A percentile compares a stretch with the other conserved stretches of the same genome.
Evolutionary conservation across 1,284 basidiomycete species (phyloP).

Genomic region (Ceratobasidium sp.): DNA sequence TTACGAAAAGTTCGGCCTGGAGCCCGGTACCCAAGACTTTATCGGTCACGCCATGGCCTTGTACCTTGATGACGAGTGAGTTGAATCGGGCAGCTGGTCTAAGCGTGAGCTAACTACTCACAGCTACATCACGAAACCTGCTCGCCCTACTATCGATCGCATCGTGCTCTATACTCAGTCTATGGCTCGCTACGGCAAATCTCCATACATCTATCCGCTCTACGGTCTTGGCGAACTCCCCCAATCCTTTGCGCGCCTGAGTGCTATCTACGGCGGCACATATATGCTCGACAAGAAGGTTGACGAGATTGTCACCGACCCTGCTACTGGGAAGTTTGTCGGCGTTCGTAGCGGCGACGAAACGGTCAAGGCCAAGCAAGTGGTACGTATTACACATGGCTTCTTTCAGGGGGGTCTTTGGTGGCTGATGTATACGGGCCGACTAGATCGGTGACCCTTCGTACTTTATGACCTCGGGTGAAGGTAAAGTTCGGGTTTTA

Average conservation of each 20-base stretch:
- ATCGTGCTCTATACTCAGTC: constrained; percentile 98
- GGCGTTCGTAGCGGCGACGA: constrained; percentile 92
- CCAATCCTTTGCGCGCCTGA: constrained; percentile 97
- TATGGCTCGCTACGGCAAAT: constrained; percentile 99
- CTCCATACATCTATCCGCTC: constrained; percentile 99
- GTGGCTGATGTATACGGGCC: not conserved
- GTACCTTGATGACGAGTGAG: constrained; percentile 96
- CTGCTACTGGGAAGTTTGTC: constrained; percentile 83
- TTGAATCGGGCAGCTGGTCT: constrained; percentile 40
- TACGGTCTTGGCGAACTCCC: constrained; percentile 99
- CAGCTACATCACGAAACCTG: constrained; percentile 93
- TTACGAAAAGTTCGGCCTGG: constrained; percentile 97
- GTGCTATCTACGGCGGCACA: constrained; percentile 98
- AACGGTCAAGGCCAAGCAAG: constrained; percentile 96
- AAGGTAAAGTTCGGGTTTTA: constrained; percentile 85
- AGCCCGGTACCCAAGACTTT: constrained; percentile 98
- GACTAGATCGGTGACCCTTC: constrained; percentile 88
- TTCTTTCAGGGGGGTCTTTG: not conserved
- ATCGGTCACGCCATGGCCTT: constrained; percentile 99
- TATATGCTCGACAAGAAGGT: constrained; percentile 99
- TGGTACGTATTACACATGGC: constrained; percentile 50
- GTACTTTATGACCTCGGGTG: constrained; percentile 86
- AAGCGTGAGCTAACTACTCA: not conserved
- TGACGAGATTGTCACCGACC: constrained; percentile 87
- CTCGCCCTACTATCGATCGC: constrained; percentile 90